Evolutionary conservation across 805 yeast species (phyloP).

Genomic region (Candida easanensis): DNA sequence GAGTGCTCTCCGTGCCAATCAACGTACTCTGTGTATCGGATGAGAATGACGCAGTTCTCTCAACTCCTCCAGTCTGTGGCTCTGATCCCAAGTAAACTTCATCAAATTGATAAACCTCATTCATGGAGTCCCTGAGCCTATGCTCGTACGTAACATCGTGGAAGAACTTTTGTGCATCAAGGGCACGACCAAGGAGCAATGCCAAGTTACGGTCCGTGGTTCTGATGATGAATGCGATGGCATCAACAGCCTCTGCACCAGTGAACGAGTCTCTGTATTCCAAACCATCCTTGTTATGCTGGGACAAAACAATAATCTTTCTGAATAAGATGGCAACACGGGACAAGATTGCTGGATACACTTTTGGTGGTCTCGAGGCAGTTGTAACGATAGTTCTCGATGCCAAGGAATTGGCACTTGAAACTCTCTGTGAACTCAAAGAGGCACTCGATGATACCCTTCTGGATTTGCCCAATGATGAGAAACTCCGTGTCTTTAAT

Average conservation of each 20-base stretch:
- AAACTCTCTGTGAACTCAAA: slow-evolving; percentile 22
- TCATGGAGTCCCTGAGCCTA: slow-evolving; percentile 79
- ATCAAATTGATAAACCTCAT: slow-evolving; percentile 84
- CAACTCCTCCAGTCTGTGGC: slow-evolving; percentile 27
- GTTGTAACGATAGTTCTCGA: slow-evolving; percentile 47
- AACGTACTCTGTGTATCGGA: slow-evolving; percentile 18
- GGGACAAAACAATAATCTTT: slow-evolving; percentile 65
- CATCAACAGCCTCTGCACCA: slow-evolving; percentile 91
- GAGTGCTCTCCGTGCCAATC: slow-evolving; percentile 5
- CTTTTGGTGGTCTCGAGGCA: slow-evolving; percentile 51
- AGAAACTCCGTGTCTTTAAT: slow-evolving; percentile 44
- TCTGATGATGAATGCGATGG: slow-evolving; percentile 78
- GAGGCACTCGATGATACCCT: slow-evolving; percentile 26
- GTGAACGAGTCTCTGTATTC: slow-evolving; percentile 91
- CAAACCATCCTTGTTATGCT: slow-evolving; percentile 85
- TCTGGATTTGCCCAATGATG: slow-evolving; percentile 32
- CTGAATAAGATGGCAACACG: slow-evolving; percentile 78
- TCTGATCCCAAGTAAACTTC: slow-evolving; percentile 41
- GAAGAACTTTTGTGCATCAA: slow-evolving; percentile 91
- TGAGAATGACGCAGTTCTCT: slow-evolving; percentile 25
- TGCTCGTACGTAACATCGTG: slow-evolving; percentile 96
- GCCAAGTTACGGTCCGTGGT: slow-evolving; percentile 93
- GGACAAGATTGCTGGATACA: slow-evolving; percentile 88
- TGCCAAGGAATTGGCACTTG: slow-evolving; percentile 23
- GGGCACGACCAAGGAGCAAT: slow-evolving; percentile 78